A percentile compares a stretch with the other conserved stretches of the same genome.
Evolutionary conservation across 805 yeast genomes (phyloP).

Genomic region (Monosporozyma aerobia): DNA sequence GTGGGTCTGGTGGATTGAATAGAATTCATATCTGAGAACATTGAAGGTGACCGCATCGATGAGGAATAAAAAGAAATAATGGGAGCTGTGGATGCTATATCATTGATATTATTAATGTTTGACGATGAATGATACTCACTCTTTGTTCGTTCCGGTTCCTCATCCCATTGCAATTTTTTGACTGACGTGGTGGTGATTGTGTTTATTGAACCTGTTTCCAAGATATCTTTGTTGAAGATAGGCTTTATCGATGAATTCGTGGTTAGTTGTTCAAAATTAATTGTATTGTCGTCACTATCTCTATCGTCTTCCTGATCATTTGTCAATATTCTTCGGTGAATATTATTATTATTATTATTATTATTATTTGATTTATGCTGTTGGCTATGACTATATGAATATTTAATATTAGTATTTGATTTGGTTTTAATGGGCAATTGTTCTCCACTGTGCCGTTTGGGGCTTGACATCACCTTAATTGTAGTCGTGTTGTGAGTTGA

Average conservation of each 20-base stretch:
- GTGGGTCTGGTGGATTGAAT: conserved; percentile 32
- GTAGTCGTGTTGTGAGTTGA: background rate
- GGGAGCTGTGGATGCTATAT: conserved; percentile 28
- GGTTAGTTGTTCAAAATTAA: conserved; percentile 2
- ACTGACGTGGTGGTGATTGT: background rate
- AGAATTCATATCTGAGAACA: conserved; percentile 30
- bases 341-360: background rate
- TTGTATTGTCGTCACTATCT: background rate
- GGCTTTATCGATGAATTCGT: conserved; percentile 13
- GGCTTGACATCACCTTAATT: background rate
- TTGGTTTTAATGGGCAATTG: background rate
- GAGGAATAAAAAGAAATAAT: conserved; percentile 29
- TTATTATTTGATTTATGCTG: background rate
- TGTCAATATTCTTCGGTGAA: background rate
- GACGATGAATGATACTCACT: background rate
- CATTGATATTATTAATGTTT: conserved; percentile 4
- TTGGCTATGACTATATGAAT: background rate
- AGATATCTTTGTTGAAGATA: conserved; percentile 4
- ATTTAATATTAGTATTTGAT: background rate
- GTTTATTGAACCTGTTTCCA: background rate
- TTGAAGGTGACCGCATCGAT: conserved; percentile 29
- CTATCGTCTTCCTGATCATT: background rate
- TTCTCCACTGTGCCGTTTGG: background rate
- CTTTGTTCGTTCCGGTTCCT: conserved; percentile 7
- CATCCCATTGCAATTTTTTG: conserved; percentile 16